Conservation (phyloP, 371 early-diverging fungal species). For the Lichtheimia corymbifera region DNA sequence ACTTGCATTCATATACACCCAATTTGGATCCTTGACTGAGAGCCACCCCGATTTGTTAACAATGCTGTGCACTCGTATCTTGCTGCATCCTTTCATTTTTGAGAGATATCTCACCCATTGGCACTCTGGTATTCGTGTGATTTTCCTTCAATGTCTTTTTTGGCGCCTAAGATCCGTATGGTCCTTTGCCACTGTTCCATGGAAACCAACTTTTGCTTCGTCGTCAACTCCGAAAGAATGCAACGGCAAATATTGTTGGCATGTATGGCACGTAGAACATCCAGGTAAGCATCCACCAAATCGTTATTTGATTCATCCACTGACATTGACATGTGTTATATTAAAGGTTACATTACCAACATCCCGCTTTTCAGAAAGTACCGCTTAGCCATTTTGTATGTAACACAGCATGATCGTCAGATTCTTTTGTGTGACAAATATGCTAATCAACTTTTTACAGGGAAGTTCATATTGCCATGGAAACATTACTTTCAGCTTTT, state of each 20-base stretch:
- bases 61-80: slow-evolving; percentile 39
- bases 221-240: slow-evolving; percentile 4
- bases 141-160: slow-evolving; percentile 51
- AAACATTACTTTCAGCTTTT: slow-evolving; percentile 6
- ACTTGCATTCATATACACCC: slow-evolving; percentile 53
- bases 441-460: not conserved
- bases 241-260: slow-evolving; percentile 9
- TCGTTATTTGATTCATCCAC: not conserved
- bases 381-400: not conserved
- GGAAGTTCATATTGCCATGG: slow-evolving; percentile 5
- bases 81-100: slow-evolving; percentile 45
- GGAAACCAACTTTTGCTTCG: not conserved
- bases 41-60: slow-evolving; percentile 33
- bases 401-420: not conserved
- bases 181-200: slow-evolving; percentile 8
- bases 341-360: not conserved
- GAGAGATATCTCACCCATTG: slow-evolving; percentile 58
- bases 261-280: slow-evolving; percentile 5
- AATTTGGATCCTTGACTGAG: slow-evolving; percentile 52
- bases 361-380: not conserved
- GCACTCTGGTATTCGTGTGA: slow-evolving; percentile 56
- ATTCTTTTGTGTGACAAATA: not conserved
- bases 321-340: not conserved
- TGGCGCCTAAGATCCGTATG: slow-evolving; percentile 51
- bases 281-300: not conserved